Percentiles rank a stretch among this genome's conserved stretches.
These are phyloP conservation scores for Toxoplasma gondii DNA, from an alignment of 169 alveolate species.

Conservation along the genomic window DNA sequence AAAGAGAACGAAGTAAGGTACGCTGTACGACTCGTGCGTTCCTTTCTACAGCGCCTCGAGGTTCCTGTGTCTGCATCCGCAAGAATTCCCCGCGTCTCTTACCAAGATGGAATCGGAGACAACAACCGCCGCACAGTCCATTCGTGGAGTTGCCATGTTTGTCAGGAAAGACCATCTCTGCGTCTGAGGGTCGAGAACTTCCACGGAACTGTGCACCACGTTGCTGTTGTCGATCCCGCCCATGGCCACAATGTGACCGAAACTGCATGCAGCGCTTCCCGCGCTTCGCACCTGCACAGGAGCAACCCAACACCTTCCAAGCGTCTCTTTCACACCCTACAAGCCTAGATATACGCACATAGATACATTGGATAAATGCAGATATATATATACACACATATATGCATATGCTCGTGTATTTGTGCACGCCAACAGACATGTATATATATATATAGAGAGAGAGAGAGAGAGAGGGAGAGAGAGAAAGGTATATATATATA, in stretches of 20 bases:
- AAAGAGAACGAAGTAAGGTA: too few relatives aligned
- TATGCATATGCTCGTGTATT: background rate
- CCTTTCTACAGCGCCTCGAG: background rate
- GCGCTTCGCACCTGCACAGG: conserved; percentile 78
- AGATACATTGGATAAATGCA: background rate
- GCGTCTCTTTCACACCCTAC: background rate
- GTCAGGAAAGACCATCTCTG: conserved; percentile 44
- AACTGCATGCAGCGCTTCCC: conserved; percentile 82
- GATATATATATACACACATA: background rate
- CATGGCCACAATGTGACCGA: conserved; percentile 77
- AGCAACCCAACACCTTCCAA: background rate
- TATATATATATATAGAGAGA: background rate
- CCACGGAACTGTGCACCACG: conserved; percentile 41
- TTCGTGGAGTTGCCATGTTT: conserved; percentile 36
- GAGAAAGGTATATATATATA: background rate
- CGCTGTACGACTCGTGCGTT: background rate
- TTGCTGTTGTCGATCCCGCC: conserved; percentile 86
- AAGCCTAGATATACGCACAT: background rate
- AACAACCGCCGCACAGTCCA: conserved; percentile 66
- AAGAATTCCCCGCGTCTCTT: background rate
- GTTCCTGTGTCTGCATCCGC: too few relatives aligned
- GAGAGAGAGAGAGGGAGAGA: background rate
- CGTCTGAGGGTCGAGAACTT: conserved; percentile 14
- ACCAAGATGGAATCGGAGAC: conserved; percentile 44
- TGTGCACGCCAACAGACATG: background rate